Conservation (phyloP, 192 early-diverging fungal genomes). For the Coemansia sp. region DNA sequence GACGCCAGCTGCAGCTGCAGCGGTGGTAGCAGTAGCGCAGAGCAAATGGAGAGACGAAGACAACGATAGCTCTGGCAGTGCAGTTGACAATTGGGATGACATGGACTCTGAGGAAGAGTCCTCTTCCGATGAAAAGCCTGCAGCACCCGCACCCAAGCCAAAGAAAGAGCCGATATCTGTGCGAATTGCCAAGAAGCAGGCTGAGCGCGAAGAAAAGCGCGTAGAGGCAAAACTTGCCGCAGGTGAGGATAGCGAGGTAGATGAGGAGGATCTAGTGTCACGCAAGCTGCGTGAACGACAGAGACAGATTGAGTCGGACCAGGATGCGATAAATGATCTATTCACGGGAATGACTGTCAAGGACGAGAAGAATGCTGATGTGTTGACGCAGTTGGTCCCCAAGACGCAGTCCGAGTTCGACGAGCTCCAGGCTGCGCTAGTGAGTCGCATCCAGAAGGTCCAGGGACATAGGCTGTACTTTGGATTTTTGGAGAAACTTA, state of each 20-base stretch:
- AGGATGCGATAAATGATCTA: slow-evolving; percentile 61
- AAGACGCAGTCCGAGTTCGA: slow-evolving; percentile 70
- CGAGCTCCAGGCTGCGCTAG: slow-evolving; percentile 60
- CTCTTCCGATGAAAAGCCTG: slow-evolving; percentile 22
- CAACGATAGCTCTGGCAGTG: slow-evolving; percentile 60
- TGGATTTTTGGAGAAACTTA: slow-evolving; percentile 62
- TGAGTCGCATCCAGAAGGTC: slow-evolving; percentile 59
- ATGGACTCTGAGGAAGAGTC: slow-evolving; percentile 53
- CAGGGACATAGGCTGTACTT: slow-evolving; percentile 48
- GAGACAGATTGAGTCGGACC: slow-evolving; percentile 63
- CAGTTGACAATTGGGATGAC: slow-evolving; percentile 65
- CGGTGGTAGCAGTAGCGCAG: slow-evolving; percentile 8
- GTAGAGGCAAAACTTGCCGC: no score
- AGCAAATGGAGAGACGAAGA: slow-evolving; percentile 65
- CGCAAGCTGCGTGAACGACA: slow-evolving; percentile 57
- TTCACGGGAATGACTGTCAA: slow-evolving; percentile 65
- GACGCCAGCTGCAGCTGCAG: neutral
- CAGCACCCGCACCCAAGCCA: slow-evolving; percentile 35
- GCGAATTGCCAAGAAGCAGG: slow-evolving; percentile 61
- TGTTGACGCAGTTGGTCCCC: slow-evolving; percentile 56
- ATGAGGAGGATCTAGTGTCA: slow-evolving; percentile 47
- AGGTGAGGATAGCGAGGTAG: slow-evolving; percentile 30
- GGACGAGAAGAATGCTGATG: slow-evolving; percentile 23
- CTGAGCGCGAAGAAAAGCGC: slow-evolving; percentile 27
- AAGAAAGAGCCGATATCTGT: slow-evolving; percentile 58